A percentile compares a stretch with the other conserved stretches of the same genome.
phyloP scores from a whole-genome alignment of 257 asterid genomes.

The Cinchona pubescens region DNA sequence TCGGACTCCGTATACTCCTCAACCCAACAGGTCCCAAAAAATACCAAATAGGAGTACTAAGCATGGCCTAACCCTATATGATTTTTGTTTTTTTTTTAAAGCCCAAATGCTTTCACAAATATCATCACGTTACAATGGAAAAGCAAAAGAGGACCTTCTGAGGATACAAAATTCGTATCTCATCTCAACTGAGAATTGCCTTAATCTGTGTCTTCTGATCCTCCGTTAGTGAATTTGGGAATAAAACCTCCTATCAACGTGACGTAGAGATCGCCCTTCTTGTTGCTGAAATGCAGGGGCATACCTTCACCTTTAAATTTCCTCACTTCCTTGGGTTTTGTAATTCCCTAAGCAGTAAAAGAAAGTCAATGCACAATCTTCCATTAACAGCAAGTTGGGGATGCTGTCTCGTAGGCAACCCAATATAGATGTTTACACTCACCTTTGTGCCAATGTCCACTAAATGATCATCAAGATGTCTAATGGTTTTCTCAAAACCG shows the following conservation, averaged over 20 bases:
- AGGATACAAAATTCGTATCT: not conserved
- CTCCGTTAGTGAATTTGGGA: constrained; percentile 71
- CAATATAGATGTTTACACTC: constrained; percentile 1
- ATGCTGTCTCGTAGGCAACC: not conserved
- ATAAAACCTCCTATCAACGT: constrained; percentile 83
- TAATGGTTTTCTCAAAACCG: constrained; percentile 83
- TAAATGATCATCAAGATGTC: constrained; percentile 82
- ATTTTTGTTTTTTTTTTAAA: not conserved
- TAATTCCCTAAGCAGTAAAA: constrained; percentile 53
- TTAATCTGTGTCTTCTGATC: constrained; percentile 79
- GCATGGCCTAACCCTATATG: not conserved
- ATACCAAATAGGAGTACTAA: not conserved
- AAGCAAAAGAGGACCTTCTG: not conserved
- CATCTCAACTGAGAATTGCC: constrained; percentile 47
- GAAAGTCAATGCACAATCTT: not conserved
- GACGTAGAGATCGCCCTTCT: constrained; percentile 79
- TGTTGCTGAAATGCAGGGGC: constrained; percentile 80
- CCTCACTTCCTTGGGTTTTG: constrained; percentile 85
- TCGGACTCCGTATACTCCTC: not conserved
- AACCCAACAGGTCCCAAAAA: not conserved
- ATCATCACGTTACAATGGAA: constrained; percentile 12
- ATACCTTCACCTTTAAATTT: constrained; percentile 89
- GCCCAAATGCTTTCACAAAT: not conserved
- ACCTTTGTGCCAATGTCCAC: constrained; percentile 90
- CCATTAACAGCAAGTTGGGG: no score